Evolutionary conservation across 2,329 filamentous ascomycete species (phyloP).

Genomic region (Epicoccum nigrum): DNA sequence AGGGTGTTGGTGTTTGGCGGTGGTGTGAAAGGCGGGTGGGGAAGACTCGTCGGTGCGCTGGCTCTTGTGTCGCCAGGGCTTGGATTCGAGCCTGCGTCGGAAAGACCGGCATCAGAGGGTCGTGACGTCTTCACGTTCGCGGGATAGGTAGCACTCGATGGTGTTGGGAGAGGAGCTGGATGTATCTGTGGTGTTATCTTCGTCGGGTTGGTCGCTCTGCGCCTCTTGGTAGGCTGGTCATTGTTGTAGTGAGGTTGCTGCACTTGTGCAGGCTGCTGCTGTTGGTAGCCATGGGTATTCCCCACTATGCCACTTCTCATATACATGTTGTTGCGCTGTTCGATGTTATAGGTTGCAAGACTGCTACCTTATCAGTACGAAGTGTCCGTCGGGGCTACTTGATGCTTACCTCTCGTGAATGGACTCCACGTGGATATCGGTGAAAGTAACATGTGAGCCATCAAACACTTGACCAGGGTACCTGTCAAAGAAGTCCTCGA

Average conservation of each 20-base stretch:
- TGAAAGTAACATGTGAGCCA: slow-evolving; percentile 73
- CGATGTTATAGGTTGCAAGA: slow-evolving; percentile 44
- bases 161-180: slow-evolving; percentile 36
- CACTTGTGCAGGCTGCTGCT: slow-evolving; percentile 31
- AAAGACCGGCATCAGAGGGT: slow-evolving; percentile 31
- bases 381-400: neutral
- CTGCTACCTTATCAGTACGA: slow-evolving; percentile 28
- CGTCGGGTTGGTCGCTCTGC: slow-evolving; percentile 35
- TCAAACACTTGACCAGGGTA: slow-evolving; percentile 77
- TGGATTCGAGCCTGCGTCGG: slow-evolving; percentile 28
- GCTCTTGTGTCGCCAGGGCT: slow-evolving; percentile 30
- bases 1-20: slow-evolving; percentile 28
- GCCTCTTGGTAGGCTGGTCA: slow-evolving; percentile 43
- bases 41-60: slow-evolving; percentile 27
- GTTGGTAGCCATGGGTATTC: slow-evolving; percentile 33
- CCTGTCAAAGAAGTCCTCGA: slow-evolving; percentile 86
- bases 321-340: slow-evolving; percentile 48
- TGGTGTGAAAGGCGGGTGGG: slow-evolving; percentile 38
- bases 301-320: slow-evolving; percentile 40
- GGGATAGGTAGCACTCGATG: slow-evolving; percentile 40
- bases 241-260: slow-evolving; percentile 35
- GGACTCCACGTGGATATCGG: slow-evolving; percentile 69
- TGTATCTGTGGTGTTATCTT: slow-evolving; percentile 26
- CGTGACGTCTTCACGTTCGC: slow-evolving; percentile 24
- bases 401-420: slow-evolving; percentile 60